Base-by-base conservation (phyloP, 495 filamentous ascomycete genomes). In the Aspergillus carlsbadensis region DNA sequence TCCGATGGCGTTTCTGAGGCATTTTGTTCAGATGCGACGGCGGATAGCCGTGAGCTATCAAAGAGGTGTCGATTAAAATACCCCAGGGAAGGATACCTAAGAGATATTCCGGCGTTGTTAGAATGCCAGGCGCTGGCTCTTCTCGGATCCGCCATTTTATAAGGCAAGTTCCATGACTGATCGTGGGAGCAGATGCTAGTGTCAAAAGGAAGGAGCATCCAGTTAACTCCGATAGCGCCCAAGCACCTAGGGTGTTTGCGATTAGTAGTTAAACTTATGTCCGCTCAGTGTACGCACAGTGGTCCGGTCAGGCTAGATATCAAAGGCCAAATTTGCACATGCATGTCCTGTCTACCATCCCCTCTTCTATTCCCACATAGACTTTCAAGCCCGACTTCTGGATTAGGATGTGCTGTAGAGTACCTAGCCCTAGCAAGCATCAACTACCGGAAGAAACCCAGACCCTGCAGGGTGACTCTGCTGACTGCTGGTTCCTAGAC, bases 351-450 rank as follows among this genome's bases (percentile, higher is more conserved):
- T 74, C 85, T 61, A 76, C 81, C 70, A 76, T 84, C 69, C 65
- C 63, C n/a, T 51, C 70, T 70, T 44, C 81, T 69, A 56, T 86
- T n/a, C 80, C 83, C 85, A 87, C 10, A 87, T 73, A 31, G n/a
- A 76, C 64, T 13, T 74, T 68, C 11, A 70, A 75, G 53, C 80
- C 70, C 6, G 67, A 66, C 60, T 70, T 79, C 45, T 79, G 76
- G 65, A 80, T 83, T 45, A 88, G 48, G 46, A 93, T 86, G 6
- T 90, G 79, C 70, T 93, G 90, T 70, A 87, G 81, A 7, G 90
- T n/a, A n/a, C n/a, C n/a, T n/a, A n/a, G n/a, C n/a, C n/a, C n/a
- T n/a, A n/a, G n/a, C n/a, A n/a, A n/a, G n/a, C n/a, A n/a, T n/a
- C n/a, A n/a, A n/a, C n/a, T n/a, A n/a, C n/a, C n/a, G n/a, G n/a